A percentile compares a stretch with the other conserved stretches of the same genome.
Conservation (phyloP, 768 basidiomycete genomes). For the Phallus indusiatus region DNA sequence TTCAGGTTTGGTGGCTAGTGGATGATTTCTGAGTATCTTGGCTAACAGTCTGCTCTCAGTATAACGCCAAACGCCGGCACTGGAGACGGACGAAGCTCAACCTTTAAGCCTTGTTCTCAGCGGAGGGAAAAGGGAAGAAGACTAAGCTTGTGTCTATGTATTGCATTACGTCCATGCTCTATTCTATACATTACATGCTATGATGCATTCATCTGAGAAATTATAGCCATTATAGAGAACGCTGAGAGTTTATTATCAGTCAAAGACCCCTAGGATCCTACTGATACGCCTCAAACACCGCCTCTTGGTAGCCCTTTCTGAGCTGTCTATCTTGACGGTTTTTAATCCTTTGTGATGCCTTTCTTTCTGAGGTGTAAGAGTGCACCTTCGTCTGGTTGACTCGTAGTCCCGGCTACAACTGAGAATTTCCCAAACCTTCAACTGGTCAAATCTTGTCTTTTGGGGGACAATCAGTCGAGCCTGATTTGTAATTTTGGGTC, state of each 20-base stretch:
- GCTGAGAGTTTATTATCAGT: background rate
- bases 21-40: background rate
- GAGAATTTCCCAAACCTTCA: too few species aligned
- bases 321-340: too few species aligned
- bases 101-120: slow-evolving; percentile 46
- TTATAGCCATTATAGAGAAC: background rate
- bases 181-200: background rate
- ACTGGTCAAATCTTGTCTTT: too few species aligned
- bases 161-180: background rate
- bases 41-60: slow-evolving; percentile 32
- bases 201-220: background rate
- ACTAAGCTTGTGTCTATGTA: background rate
- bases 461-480: too few species aligned
- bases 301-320: too few species aligned
- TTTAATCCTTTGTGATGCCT: too few species aligned
- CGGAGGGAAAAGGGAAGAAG: background rate
- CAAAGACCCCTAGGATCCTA: too few species aligned
- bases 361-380: too few species aligned
- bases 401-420: too few species aligned
- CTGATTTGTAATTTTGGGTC: too few species aligned
- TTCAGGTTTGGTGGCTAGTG: slow-evolving; percentile 45
- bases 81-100: slow-evolving; percentile 99
- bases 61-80: slow-evolving; percentile 95
- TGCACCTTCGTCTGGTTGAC: too few species aligned
- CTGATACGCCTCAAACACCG: too few species aligned